These are phyloP conservation scores for Tephrocybe sp. DNA, from an alignment of 768 basidiomycete species.

Conservation along the genomic window DNA sequence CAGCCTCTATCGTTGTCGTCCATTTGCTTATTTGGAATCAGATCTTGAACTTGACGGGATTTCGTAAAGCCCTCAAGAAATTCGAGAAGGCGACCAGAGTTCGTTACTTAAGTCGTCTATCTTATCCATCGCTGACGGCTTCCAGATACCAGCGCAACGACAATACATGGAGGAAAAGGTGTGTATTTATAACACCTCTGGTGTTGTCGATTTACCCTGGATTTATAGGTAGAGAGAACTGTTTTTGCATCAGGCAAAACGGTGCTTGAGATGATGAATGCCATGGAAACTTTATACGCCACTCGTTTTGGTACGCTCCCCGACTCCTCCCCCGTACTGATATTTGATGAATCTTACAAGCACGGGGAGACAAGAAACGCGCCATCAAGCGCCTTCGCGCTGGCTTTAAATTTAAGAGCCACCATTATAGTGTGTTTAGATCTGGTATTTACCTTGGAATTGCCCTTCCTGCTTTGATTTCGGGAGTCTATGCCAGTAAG, in stretches of 20 bases:
- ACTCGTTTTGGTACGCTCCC: conserved; percentile 56
- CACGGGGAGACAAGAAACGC: conserved; percentile 71
- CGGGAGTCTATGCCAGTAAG: conserved; percentile 62
- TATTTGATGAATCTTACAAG: conserved; percentile 23
- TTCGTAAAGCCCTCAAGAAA: conserved; percentile 83
- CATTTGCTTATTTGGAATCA: conserved; percentile 21
- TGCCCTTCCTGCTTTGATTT: conserved; percentile 62
- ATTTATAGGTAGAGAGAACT: conserved; percentile 63
- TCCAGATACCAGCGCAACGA: conserved; percentile 63
- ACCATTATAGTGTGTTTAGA: conserved; percentile 71
- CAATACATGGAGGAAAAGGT: conserved; percentile 84
- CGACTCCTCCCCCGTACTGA: background rate
- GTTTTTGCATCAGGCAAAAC: conserved; percentile 62
- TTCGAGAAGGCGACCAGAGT: conserved; percentile 80
- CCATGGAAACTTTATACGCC: conserved; percentile 78
- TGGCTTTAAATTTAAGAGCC: conserved; percentile 45
- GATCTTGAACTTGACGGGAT: conserved; percentile 88
- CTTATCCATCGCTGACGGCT: background rate
- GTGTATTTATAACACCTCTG: background rate
- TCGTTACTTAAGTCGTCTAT: conserved; percentile 1
- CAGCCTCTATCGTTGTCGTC: background rate
- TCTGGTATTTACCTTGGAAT: conserved; percentile 73
- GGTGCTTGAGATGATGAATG: conserved; percentile 64
- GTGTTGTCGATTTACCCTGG: background rate
- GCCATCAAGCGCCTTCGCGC: conserved; percentile 68